Evolutionary conservation across 345 rosid genomes (phyloP).

Genomic region (Eucalyptus leucophloia): DNA sequence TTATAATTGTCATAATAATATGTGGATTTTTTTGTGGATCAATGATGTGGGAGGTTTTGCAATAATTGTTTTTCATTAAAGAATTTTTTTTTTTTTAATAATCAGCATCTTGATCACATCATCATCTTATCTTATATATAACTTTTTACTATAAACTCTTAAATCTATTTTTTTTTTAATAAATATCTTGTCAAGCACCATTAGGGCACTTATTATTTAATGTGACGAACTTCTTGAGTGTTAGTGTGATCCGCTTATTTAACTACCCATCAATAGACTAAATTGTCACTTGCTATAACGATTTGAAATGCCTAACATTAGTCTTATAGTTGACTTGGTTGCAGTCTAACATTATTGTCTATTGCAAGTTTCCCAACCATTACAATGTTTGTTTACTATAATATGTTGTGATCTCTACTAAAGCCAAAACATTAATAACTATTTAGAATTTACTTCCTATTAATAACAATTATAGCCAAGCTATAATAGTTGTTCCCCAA

Average conservation of each 20-base stretch:
- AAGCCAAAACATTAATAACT: neutral
- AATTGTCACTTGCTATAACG: neutral
- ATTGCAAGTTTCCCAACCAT: no score
- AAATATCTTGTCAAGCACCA: neutral
- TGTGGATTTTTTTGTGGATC: no score
- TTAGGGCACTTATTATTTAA: neutral
- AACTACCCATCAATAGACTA: neutral
- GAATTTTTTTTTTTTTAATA: no score
- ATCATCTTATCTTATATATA: neutral
- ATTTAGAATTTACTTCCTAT: neutral
- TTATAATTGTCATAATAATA: no score
- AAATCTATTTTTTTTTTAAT: no score
- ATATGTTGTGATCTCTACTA: neutral
- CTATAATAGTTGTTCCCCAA: neutral
- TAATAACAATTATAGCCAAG: neutral
- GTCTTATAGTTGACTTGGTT: neutral
- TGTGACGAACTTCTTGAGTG: neutral
- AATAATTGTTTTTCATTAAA: no score
- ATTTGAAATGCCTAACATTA: neutral
- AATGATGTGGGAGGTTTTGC: no score
- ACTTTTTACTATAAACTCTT: neutral
- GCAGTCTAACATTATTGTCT: neutral
- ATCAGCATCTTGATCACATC: no score
- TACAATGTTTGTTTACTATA: no score
- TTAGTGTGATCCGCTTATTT: neutral